These are phyloP conservation scores for Colletotrichum cereale DNA, from an alignment of 2,329 filamentous ascomycete species.

Conservation along the genomic window DNA sequence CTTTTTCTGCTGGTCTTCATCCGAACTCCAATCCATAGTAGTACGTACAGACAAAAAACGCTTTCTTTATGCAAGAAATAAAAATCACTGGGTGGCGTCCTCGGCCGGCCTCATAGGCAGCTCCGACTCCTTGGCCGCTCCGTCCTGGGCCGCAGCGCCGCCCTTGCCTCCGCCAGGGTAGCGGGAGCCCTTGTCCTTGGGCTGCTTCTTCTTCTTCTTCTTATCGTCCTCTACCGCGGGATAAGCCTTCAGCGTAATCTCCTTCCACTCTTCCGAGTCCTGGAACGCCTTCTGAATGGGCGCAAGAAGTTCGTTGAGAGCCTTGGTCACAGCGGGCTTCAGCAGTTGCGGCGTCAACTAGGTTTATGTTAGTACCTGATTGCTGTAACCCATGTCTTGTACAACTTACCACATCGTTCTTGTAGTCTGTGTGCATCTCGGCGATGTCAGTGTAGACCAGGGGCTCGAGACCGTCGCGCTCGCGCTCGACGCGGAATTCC, in stretches of 20 bases:
- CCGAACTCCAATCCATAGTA: constrained; percentile 39
- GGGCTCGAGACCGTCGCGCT: constrained; percentile 75
- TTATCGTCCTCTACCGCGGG: constrained; percentile 70
- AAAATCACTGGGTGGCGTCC: constrained; percentile 24
- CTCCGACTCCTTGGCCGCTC: constrained; percentile 37
- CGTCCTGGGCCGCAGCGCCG: constrained; percentile 26
- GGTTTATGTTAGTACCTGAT: constrained; percentile 37
- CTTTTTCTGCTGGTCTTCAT: constrained; percentile 35
- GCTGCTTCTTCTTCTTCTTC: constrained; percentile 81
- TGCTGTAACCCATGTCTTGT: not conserved
- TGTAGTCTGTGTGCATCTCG: constrained; percentile 84
- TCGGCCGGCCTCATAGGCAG: constrained; percentile 35
- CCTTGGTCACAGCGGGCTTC: constrained; percentile 84
- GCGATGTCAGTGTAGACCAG: constrained; percentile 83
- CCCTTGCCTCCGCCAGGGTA: constrained; percentile 62
- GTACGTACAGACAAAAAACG: constrained; percentile 33
- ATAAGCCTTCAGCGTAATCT: constrained; percentile 81
- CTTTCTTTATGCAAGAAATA: constrained; percentile 25
- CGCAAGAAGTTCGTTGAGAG: constrained; percentile 78
- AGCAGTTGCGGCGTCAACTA: constrained; percentile 85
- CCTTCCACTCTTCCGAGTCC: constrained; percentile 81
- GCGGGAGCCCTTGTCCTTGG: constrained; percentile 79
- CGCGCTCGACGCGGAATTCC: constrained; percentile 76
- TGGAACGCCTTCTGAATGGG: constrained; percentile 84
- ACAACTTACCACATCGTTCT: constrained; percentile 68